phyloP scores from a whole-genome alignment of 352 stramenopile genomes.

The Lagenidium giganteum region DNA sequence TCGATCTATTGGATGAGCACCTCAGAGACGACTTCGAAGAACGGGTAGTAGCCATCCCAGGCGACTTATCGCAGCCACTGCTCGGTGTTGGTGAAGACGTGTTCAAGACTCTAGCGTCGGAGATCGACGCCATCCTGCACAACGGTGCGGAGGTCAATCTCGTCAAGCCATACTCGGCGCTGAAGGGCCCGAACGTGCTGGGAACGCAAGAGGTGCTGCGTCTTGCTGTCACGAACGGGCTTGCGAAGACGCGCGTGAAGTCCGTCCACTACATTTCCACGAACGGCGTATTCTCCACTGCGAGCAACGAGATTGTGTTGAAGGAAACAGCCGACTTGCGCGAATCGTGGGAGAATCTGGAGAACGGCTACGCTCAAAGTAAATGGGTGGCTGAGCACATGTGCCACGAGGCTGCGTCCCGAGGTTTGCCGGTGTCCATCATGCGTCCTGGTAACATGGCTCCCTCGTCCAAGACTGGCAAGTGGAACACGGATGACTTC shows the following conservation, averaged over 20 bases:
- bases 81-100: conserved; percentile 73
- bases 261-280: conserved; percentile 89
- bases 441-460: conserved; percentile 90
- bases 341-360: conserved; percentile 50
- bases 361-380: conserved; percentile 85
- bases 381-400: conserved; percentile 92
- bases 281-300: conserved; percentile 86
- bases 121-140: conserved; percentile 89
- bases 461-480: conserved; percentile 42
- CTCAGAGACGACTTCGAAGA: conserved; percentile 64
- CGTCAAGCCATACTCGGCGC: conserved; percentile 85
- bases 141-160: conserved; percentile 91
- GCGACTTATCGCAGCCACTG: conserved; percentile 78
- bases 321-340: conserved; percentile 50
- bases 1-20: conserved; percentile 40
- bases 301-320: conserved; percentile 21
- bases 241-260: conserved; percentile 76
- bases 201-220: conserved; percentile 87
- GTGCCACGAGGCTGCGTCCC: conserved; percentile 67
- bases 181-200: conserved; percentile 88
- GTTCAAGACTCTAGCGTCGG: conserved; percentile 86
- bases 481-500: conserved; percentile 88
- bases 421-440: conserved; percentile 82
- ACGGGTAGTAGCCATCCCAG: conserved; percentile 52
- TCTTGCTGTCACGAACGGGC: conserved; percentile 75